These are phyloP conservation scores for Erythrophleum ivorense DNA, from an alignment of 331 rosid genomes.

Conservation along the genomic window DNA sequence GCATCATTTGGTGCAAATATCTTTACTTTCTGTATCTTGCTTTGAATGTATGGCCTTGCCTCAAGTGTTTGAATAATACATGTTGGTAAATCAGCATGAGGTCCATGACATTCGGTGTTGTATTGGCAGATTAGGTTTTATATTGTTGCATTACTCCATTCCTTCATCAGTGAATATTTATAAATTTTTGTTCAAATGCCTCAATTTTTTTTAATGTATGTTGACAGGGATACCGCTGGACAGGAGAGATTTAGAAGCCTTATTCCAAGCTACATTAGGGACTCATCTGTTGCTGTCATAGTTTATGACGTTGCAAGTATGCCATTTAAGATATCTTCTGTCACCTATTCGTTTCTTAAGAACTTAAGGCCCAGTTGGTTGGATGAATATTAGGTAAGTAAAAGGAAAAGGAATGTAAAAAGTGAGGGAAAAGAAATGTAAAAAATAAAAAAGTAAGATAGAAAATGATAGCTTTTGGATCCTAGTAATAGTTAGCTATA, in stretches of 20 bases:
- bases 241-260: constrained; percentile 99
- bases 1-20: constrained; percentile 20
- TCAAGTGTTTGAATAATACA: neutral
- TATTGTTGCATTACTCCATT: neutral
- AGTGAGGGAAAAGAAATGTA: too few species aligned
- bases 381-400: too few species aligned
- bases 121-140: constrained; percentile 5
- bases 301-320: constrained; percentile 95
- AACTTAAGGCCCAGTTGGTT: neutral
- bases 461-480: neutral
- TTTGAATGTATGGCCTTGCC: constrained; percentile 4
- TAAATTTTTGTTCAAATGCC: constrained; percentile 10
- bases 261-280: constrained; percentile 97
- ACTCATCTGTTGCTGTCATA: constrained; percentile 95
- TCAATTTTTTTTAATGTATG: constrained; percentile 1
- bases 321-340: constrained; percentile 43
- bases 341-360: constrained; percentile 26
- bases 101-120: constrained; percentile 4
- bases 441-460: too few species aligned
- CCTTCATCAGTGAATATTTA: neutral
- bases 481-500: constrained; percentile 30
- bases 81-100: neutral
- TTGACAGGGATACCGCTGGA: constrained; percentile 92
- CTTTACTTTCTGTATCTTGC: constrained; percentile 6
- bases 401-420: too few species aligned